A percentile compares a stretch with the other conserved stretches of the same genome.
These are phyloP conservation scores for Penicillium sp. DNA, from an alignment of 2,329 filamentous ascomycete genomes.

Conservation along the genomic window DNA sequence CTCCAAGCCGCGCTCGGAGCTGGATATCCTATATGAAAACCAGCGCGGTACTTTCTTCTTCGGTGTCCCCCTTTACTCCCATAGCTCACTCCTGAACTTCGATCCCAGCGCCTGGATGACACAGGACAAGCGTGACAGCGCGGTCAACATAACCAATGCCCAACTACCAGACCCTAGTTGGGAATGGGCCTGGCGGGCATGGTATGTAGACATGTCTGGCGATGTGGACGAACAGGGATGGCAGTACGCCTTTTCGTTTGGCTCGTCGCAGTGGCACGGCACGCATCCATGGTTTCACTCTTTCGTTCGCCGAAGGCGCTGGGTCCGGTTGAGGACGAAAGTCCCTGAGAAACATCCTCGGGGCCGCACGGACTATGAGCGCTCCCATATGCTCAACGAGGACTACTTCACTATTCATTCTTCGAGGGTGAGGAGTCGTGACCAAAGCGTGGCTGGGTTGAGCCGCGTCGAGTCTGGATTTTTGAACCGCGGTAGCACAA, in stretches of 20 bases:
- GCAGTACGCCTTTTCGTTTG: constrained; percentile 93
- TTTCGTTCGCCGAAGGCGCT: constrained; percentile 85
- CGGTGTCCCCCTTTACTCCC: constrained; percentile 84
- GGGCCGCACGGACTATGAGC: constrained; percentile 38
- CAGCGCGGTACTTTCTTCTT: constrained; percentile 88
- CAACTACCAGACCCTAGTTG: constrained; percentile 93
- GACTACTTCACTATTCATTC: constrained; percentile 78
- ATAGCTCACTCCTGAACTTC: constrained; percentile 76
- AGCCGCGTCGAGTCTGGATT: constrained; percentile 29
- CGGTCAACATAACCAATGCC: constrained; percentile 75
- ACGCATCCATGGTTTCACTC: constrained; percentile 89
- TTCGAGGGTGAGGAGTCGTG: constrained; percentile 46
- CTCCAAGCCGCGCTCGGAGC: constrained; percentile 45
- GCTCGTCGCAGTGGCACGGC: constrained; percentile 79
- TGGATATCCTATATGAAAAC: constrained; percentile 94
- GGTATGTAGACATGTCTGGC: constrained; percentile 75
- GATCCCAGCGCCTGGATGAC: constrained; percentile 90
- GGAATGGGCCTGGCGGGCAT: constrained; percentile 78
- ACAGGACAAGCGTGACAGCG: constrained; percentile 53
- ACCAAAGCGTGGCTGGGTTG: constrained; percentile 40
- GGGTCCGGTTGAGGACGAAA: constrained; percentile 78
- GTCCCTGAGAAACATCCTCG: constrained; percentile 27
- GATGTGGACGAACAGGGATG: constrained; percentile 87
- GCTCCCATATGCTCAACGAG: constrained; percentile 64
- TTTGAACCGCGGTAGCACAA: constrained; percentile 40